Evolutionary conservation across 805 yeast species (phyloP).

Genomic region (Crinitomyces ghanaensis): DNA sequence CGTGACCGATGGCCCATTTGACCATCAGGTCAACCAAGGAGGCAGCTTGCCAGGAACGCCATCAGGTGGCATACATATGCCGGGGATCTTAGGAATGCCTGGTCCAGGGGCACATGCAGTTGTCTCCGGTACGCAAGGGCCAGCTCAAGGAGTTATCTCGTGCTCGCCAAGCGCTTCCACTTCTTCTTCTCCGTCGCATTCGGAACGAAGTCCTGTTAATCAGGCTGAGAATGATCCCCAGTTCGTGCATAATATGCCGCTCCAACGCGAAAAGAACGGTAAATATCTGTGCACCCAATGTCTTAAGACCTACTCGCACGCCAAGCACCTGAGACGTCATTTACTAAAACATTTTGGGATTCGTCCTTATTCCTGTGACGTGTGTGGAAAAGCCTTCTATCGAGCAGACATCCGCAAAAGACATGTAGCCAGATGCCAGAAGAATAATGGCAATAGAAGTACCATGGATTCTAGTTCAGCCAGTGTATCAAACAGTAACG

Average conservation of each 20-base stretch:
- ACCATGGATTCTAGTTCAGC: too few species aligned
- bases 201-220: neutral
- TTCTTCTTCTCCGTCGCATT: neutral
- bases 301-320: constrained; percentile 23
- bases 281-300: constrained; percentile 20
- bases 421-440: constrained; percentile 31
- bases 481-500: too few species aligned
- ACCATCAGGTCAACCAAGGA: too few species aligned
- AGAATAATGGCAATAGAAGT: too few species aligned
- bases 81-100: neutral
- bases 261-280: constrained; percentile 28
- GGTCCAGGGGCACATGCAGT: neutral
- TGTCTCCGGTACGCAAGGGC: neutral
- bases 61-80: too few species aligned
- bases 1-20: too few species aligned
- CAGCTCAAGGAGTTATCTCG: neutral
- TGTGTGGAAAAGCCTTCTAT: constrained; percentile 57
- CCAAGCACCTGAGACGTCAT: constrained; percentile 76
- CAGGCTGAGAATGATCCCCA: neutral
- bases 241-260: constrained; percentile 3
- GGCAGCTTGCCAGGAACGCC: too few species aligned
- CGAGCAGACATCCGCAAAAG: constrained; percentile 70
- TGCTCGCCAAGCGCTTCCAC: neutral
- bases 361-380: constrained; percentile 67
- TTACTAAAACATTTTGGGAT: constrained; percentile 78